Evolutionary conservation across 495 filamentous ascomycete genomes (phyloP).

Genomic region (Neurospora sp.): DNA sequence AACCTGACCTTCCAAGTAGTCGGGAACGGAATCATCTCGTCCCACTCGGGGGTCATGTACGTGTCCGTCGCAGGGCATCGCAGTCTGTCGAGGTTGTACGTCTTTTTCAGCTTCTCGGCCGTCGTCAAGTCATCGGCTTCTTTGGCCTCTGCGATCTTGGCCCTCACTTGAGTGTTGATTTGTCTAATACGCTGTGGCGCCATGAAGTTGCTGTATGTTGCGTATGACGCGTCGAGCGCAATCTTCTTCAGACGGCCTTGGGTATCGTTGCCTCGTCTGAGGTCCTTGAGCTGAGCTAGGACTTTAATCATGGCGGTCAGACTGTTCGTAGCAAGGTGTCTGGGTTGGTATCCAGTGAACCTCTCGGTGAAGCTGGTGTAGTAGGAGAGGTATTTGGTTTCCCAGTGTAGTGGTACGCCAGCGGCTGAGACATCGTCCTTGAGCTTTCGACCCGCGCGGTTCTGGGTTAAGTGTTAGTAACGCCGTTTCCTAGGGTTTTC

Average conservation of each 20-base stretch:
- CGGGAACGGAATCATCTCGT: constrained; percentile 13
- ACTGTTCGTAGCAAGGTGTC: not conserved
- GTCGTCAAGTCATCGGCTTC: not conserved
- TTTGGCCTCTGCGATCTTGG: not conserved
- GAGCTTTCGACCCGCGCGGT: not conserved
- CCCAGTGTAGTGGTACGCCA: not conserved
- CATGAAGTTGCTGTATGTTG: constrained; percentile 8
- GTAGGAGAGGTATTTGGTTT: constrained; percentile 1
- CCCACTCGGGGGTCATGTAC: constrained; percentile 11
- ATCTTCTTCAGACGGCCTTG: constrained; percentile 9
- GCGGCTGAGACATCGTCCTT: not conserved
- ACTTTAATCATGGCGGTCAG: constrained; percentile 7
- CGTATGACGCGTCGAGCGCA: not conserved
- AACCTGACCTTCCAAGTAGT: constrained; percentile 12
- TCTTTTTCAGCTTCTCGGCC: not conserved
- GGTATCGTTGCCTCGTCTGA: constrained; percentile 8
- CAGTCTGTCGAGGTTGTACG: not conserved
- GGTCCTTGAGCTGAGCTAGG: constrained; percentile 6
- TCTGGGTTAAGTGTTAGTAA: not conserved
- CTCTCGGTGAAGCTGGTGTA: constrained; percentile 2
- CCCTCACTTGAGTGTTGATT: not conserved
- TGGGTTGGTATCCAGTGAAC: not conserved
- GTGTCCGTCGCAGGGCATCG: constrained; percentile 3
- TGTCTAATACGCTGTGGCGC: constrained; percentile 5
- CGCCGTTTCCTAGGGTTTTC: not conserved